phyloP scores from a whole-genome alignment of 805 yeast genomes.

The Kodamaea sagamina region DNA sequence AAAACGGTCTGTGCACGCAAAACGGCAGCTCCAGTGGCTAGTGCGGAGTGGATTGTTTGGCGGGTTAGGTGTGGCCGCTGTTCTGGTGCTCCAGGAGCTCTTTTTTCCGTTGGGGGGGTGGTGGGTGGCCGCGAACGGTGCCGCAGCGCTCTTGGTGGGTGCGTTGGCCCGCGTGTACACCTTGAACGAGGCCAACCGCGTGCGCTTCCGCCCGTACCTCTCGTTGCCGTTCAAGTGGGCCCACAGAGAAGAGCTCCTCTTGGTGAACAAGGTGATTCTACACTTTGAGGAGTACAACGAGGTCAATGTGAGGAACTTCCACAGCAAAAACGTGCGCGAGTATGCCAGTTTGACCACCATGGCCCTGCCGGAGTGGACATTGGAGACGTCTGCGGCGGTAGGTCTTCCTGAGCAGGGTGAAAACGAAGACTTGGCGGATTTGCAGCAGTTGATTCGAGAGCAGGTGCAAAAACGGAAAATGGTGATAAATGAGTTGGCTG shows the following conservation, averaged over 20 bases:
- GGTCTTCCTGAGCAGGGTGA: conserved; percentile 15
- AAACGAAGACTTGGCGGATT: conserved; percentile 1
- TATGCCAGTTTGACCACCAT: conserved; percentile 20
- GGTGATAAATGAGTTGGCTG: conserved; percentile 37
- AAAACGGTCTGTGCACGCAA: not conserved
- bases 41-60: not conserved
- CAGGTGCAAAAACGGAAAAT: conserved; percentile 32
- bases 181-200: conserved; percentile 39
- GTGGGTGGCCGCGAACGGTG: conserved; percentile 16
- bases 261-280: conserved; percentile 36
- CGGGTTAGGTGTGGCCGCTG: not conserved
- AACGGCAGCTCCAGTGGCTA: not conserved
- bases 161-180: conserved; percentile 14
- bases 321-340: conserved; percentile 31
- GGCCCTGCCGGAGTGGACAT: conserved; percentile 21
- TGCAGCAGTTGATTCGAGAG: conserved; percentile 15
- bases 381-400: conserved; percentile 21
- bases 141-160: conserved; percentile 6
- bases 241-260: conserved; percentile 34
- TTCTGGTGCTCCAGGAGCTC: conserved; percentile 26
- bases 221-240: conserved; percentile 25
- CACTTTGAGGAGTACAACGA: conserved; percentile 47
- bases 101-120: conserved; percentile 16
- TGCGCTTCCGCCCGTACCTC: conserved; percentile 29
- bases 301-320: conserved; percentile 41